A percentile compares a stretch with the other conserved stretches of the same genome.
phyloP scores from a whole-genome alignment of 495 filamentous ascomycete genomes.

The Podospora comata region DNA sequence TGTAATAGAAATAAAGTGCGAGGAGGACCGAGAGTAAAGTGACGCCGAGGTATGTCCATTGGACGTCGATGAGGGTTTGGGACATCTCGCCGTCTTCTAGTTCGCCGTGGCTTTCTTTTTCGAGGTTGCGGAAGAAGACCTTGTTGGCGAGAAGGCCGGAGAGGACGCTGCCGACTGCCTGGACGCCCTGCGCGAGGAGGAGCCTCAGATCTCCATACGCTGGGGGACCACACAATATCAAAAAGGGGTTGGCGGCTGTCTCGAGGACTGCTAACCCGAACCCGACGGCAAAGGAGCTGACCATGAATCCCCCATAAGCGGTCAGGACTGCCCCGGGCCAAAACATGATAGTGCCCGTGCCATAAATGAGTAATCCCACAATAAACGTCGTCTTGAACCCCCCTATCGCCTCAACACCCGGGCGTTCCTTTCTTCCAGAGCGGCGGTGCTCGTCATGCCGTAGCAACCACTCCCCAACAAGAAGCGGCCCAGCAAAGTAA shows the following conservation, averaged over 20 bases:
- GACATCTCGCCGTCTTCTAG: constrained; percentile 3
- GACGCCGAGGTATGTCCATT: constrained; percentile 75
- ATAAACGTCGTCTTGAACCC: constrained; percentile 65
- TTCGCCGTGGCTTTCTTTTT: constrained; percentile 3
- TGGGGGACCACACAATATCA: constrained; percentile 54
- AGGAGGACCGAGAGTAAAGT: constrained; percentile 68
- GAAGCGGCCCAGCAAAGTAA: constrained; percentile 62
- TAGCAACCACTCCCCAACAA: constrained; percentile 64
- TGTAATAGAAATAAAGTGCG: constrained; percentile 58
- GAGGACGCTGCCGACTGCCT: constrained; percentile 64
- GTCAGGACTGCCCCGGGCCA: constrained; percentile 61
- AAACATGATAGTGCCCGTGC: constrained; percentile 61
- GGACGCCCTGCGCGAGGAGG: constrained; percentile 65
- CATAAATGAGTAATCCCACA: constrained; percentile 62
- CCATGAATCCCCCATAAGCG: constrained; percentile 68
- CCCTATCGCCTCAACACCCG: constrained; percentile 25
- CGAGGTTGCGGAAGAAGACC: constrained; percentile 55
- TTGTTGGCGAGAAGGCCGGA: constrained; percentile 64
- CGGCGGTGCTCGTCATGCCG: constrained; percentile 53
- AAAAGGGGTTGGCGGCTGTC: constrained; percentile 61
- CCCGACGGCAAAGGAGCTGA: constrained; percentile 66
- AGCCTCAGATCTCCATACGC: constrained; percentile 56
- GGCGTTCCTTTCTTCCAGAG: constrained; percentile 12
- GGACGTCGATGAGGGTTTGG: constrained; percentile 57
- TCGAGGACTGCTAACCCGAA: constrained; percentile 68